These are phyloP conservation scores for Lactarius indigo DNA, from an alignment of 768 basidiomycete genomes.

Conservation along the genomic window DNA sequence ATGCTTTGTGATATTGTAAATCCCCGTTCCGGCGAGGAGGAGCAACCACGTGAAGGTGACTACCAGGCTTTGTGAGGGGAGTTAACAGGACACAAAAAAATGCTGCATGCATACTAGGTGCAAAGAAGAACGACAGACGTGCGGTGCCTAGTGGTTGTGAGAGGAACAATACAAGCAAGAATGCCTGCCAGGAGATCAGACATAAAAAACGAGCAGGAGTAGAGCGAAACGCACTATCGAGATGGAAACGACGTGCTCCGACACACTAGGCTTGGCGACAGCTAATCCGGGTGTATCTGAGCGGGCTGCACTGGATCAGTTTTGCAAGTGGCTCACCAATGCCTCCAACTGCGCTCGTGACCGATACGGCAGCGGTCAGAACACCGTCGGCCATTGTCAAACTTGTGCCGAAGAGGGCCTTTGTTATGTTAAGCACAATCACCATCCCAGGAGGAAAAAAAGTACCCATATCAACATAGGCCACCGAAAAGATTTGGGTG, in stretches of 20 bases:
- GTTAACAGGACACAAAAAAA: neutral
- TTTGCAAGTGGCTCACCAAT: slow-evolving; percentile 33
- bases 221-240: slow-evolving; percentile 46
- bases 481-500: slow-evolving; percentile 38
- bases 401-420: slow-evolving; percentile 63
- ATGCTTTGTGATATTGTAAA: slow-evolving; percentile 50
- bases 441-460: neutral
- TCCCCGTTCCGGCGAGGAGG: slow-evolving; percentile 49
- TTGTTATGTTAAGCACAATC: neutral
- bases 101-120: slow-evolving; percentile 42
- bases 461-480: slow-evolving; percentile 54
- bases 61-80: slow-evolving; percentile 25
- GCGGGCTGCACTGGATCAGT: neutral
- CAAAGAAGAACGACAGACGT: slow-evolving; percentile 47
- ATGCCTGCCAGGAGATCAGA: slow-evolving; percentile 34
- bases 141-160: slow-evolving; percentile 59
- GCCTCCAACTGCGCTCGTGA: slow-evolving; percentile 64
- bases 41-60: slow-evolving; percentile 57
- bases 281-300: slow-evolving; percentile 28
- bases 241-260: slow-evolving; percentile 47
- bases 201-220: neutral
- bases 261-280: slow-evolving; percentile 51
- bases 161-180: slow-evolving; percentile 57
- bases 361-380: slow-evolving; percentile 65
- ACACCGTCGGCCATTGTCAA: slow-evolving; percentile 67